Percentiles rank a stretch among this genome's conserved stretches.
phyloP scores from a whole-genome alignment of 2,329 filamentous ascomycete species.

The Cordyceps javanica region DNA sequence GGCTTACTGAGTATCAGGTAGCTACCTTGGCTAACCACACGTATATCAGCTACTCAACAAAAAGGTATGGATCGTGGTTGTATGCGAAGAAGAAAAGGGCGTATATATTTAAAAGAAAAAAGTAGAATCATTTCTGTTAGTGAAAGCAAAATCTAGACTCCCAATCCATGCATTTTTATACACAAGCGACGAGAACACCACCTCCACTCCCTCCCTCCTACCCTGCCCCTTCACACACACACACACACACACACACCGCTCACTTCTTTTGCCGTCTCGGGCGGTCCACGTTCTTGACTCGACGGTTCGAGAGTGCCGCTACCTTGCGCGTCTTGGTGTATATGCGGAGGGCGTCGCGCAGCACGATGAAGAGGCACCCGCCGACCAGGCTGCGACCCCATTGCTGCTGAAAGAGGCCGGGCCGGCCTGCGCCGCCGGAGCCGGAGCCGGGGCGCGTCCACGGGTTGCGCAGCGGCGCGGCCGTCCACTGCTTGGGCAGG shows the following conservation, averaged over 20 bases:
- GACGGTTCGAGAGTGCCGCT: conserved; percentile 47
- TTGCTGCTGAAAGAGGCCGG: conserved; percentile 69
- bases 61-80: too few species aligned
- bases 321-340: conserved; percentile 60
- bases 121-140: background rate
- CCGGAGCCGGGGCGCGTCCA: conserved; percentile 19
- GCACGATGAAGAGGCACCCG: conserved; percentile 78
- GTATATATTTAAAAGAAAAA: background rate
- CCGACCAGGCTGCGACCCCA: conserved; percentile 89
- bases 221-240: background rate
- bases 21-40: too few species aligned
- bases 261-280: conserved; percentile 34
- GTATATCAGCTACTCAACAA: too few species aligned
- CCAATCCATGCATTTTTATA: background rate
- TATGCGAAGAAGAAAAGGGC: too few species aligned
- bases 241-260: background rate
- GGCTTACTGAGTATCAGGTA: too few species aligned
- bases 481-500: conserved; percentile 64
- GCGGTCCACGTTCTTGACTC: conserved; percentile 46
- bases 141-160: background rate
- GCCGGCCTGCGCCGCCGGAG: conserved; percentile 30
- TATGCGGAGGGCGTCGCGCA: conserved; percentile 61
- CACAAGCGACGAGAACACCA: background rate
- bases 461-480: conserved; percentile 26
- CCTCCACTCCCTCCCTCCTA: background rate